Conservation (phyloP, 192 early-diverging fungal genomes). For the Coemansia sp. region DNA sequence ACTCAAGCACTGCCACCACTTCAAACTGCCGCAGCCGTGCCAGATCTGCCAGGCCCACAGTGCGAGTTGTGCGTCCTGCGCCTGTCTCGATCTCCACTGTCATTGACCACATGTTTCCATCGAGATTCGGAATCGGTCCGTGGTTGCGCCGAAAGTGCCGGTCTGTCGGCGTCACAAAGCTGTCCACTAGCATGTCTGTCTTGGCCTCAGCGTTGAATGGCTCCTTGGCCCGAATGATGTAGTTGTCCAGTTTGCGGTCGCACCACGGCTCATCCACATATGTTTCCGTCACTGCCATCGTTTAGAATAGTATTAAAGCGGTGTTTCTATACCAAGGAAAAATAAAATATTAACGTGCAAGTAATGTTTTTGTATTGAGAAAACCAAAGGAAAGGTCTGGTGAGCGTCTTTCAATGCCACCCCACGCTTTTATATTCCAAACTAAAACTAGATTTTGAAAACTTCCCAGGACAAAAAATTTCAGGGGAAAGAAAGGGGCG, state of each 20-base stretch:
- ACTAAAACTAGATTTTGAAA: not conserved
- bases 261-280: constrained; percentile 73
- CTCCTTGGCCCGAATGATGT: constrained; percentile 64
- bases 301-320: not conserved
- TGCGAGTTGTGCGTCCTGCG: constrained; percentile 15
- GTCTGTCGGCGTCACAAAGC: constrained; percentile 73
- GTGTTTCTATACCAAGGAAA: too few relatives aligned
- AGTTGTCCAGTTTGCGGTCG: constrained; percentile 56
- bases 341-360: not conserved
- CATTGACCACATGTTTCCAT: constrained; percentile 58
- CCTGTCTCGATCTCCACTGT: constrained; percentile 52
- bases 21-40: constrained; percentile 55
- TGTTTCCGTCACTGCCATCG: constrained; percentile 1
- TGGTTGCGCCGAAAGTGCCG: constrained; percentile 87
- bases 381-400: too few relatives aligned
- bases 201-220: constrained; percentile 89
- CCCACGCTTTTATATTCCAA: too few relatives aligned
- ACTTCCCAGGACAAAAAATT: not conserved
- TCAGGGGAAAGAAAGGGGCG: not conserved
- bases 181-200: constrained; percentile 58
- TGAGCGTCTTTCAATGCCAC: too few relatives aligned
- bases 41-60: constrained; percentile 57
- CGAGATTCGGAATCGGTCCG: constrained; percentile 81
- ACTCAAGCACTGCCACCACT: constrained; percentile 72
- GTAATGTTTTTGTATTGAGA: not conserved